Conservation (phyloP, 2,329 filamentous ascomycete species). For the Botrytis aclada region DNA sequence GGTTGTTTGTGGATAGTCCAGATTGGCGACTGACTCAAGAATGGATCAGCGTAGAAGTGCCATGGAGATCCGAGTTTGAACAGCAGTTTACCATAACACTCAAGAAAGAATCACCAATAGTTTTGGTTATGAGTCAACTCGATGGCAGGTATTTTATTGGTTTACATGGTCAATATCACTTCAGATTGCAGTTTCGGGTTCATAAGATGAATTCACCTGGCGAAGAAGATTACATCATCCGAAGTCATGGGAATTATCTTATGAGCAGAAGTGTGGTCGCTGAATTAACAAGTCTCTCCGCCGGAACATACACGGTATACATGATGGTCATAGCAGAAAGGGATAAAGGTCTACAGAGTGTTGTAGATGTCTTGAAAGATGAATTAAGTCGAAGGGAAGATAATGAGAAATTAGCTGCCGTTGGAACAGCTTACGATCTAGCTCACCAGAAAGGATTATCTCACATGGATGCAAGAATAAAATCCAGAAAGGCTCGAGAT, state of each 20-base stretch:
- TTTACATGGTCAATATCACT: constrained; percentile 55
- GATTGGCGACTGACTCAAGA: constrained; percentile 57
- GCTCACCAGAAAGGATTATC: constrained; percentile 57
- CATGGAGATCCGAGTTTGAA: constrained; percentile 60
- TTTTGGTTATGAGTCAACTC: constrained; percentile 60
- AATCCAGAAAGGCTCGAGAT: constrained; percentile 38
- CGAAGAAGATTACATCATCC: constrained; percentile 58
- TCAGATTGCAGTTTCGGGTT: constrained; percentile 47
- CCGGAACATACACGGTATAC: constrained; percentile 56
- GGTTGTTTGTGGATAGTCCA: constrained; percentile 53
- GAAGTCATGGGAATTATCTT: constrained; percentile 56
- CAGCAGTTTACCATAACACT: constrained; percentile 59
- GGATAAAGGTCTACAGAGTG: constrained; percentile 42
- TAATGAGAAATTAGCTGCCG: constrained; percentile 57
- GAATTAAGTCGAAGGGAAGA: constrained; percentile 48
- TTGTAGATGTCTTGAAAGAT: constrained; percentile 56
- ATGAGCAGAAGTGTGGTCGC: constrained; percentile 58
- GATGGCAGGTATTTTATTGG: constrained; percentile 61
- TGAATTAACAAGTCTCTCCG: constrained; percentile 53
- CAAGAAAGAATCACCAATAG: constrained; percentile 53
- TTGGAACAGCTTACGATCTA: constrained; percentile 57
- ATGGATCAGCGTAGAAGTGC: constrained; percentile 61
- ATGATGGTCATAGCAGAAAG: constrained; percentile 54
- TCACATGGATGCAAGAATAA: constrained; percentile 50
- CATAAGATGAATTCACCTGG: constrained; percentile 49